A percentile compares a stretch with the other conserved stretches of the same genome.
Evolutionary conservation across 2,329 filamentous ascomycete genomes (phyloP).

Genomic region (Epichloe amarillans): DNA sequence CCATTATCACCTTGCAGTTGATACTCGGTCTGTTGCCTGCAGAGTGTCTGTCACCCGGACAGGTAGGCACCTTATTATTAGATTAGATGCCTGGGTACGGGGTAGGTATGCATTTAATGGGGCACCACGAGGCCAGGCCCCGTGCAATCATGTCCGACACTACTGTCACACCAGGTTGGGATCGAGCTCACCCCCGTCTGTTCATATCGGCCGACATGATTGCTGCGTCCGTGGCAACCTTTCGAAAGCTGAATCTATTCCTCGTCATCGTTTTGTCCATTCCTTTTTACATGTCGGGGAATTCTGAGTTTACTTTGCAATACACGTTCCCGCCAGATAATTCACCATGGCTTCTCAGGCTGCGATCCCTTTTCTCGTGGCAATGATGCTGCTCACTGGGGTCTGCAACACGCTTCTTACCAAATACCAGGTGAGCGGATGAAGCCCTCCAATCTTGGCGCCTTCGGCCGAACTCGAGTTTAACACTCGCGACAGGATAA

Average conservation of each 20-base stretch:
- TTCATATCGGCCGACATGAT: background rate
- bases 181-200: background rate
- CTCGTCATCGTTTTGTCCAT: background rate
- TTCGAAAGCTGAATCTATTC: background rate
- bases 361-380: conserved; percentile 72
- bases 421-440: conserved; percentile 68
- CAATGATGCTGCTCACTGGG: conserved; percentile 92
- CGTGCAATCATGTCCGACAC: background rate
- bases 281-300: background rate
- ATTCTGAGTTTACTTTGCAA: background rate
- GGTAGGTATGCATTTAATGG: background rate
- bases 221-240: background rate
- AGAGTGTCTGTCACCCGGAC: no score
- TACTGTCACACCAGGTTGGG: background rate
- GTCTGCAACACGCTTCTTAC: conserved; percentile 95
- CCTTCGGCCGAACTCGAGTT: background rate
- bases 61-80: no score
- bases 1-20: no score
- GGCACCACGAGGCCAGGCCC: background rate
- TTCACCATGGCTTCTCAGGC: conserved; percentile 53
- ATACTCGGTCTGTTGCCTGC: no score
- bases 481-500: conserved; percentile 53
- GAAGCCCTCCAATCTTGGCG: background rate
- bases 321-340: background rate
- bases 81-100: no score